Conservation (phyloP, 2,329 filamentous ascomycete genomes). For the Pseudogymnoascus sp. region DNA sequence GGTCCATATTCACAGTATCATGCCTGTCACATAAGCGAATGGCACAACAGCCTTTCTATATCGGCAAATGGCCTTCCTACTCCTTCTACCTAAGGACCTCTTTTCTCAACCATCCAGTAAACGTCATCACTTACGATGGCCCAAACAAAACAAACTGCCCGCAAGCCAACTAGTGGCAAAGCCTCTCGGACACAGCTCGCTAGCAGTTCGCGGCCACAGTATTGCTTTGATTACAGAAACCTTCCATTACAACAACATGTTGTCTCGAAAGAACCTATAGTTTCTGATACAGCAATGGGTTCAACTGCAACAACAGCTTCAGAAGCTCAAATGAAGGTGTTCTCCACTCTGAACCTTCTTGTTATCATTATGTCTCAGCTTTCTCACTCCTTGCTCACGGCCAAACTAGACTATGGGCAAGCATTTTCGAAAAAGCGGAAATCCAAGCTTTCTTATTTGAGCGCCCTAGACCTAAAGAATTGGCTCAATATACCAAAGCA, state of each 20-base stretch:
- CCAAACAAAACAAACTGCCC: neutral
- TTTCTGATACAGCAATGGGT: neutral
- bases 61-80: no score
- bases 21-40: no score
- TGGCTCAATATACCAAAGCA: constrained; percentile 7
- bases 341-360: constrained; percentile 10
- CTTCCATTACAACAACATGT: neutral
- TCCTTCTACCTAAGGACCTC: no score
- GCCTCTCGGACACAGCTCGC: neutral
- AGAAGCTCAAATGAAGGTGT: constrained; percentile 10
- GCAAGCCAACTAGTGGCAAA: neutral
- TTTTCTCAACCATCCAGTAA: no score
- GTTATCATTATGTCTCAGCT: constrained; percentile 12
- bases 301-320: neutral
- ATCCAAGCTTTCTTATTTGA: constrained; percentile 12
- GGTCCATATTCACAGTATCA: no score
- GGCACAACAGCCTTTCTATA: no score
- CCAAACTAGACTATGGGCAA: constrained; percentile 10
- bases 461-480: constrained; percentile 11
- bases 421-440: constrained; percentile 8
- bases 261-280: neutral
- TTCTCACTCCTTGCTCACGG: constrained; percentile 11
- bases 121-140: neutral
- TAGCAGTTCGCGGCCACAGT: neutral
- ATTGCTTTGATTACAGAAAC: neutral